phyloP scores from a whole-genome alignment of 306 rosid genomes.

The Nissolia schottii region DNA sequence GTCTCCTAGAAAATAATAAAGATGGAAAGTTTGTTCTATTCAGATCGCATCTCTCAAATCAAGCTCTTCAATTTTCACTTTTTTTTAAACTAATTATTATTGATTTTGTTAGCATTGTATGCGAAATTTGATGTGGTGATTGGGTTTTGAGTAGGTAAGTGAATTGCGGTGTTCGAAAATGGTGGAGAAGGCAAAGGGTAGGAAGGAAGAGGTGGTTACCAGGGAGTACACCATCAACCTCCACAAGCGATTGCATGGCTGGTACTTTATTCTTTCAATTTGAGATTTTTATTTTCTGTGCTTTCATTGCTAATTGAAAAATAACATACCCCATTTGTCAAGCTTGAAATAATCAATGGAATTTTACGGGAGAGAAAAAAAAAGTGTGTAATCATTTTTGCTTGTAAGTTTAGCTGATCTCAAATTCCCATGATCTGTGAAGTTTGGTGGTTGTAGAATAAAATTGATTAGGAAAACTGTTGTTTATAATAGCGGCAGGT shows the following conservation, averaged over 20 bases:
- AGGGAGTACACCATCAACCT: conserved; percentile 94
- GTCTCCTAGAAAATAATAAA: no score
- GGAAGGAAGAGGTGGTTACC: conserved; percentile 89
- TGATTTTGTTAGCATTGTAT: not conserved
- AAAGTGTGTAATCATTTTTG: not conserved
- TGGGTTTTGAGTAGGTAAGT: conserved; percentile 37
- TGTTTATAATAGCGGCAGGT: not conserved
- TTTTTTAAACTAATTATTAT: no score
- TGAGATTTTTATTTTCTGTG: not conserved
- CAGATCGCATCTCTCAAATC: not conserved
- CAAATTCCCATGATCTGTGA: not conserved
- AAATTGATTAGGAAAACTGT: not conserved
- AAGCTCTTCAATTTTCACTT: not conserved
- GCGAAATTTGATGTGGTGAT: not conserved
- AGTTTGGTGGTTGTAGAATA: not conserved
- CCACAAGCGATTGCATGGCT: conserved; percentile 90
- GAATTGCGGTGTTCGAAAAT: conserved; percentile 32
- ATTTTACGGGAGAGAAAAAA: not conserved
- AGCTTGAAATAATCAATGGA: not conserved
- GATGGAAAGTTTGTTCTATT: no score
- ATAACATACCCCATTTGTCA: not conserved
- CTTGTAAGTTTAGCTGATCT: not conserved
- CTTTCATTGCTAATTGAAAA: not conserved
- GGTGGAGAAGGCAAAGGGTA: conserved; percentile 81
- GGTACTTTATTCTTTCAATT: conserved; percentile 35